Evolutionary conservation across 2,329 filamentous ascomycete genomes (phyloP).

Genomic region (Lomentospora prolificans): DNA sequence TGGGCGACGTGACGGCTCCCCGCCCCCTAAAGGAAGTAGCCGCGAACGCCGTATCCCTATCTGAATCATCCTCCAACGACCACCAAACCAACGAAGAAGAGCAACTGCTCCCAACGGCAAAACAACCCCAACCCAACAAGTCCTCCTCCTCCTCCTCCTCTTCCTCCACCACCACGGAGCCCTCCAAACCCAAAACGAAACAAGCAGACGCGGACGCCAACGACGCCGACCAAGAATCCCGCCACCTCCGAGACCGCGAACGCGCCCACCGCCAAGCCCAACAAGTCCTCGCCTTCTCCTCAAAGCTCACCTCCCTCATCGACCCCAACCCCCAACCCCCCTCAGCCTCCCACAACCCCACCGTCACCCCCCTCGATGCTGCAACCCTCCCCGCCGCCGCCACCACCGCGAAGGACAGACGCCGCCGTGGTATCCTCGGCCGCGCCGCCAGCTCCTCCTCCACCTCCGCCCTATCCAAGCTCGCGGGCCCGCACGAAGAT

Average conservation of each 20-base stretch:
- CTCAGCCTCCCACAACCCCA: constrained; percentile 10
- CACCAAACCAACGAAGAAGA: constrained; percentile 14
- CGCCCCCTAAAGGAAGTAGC: constrained; percentile 8
- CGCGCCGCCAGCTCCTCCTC: constrained; percentile 48
- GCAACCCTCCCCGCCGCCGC: constrained; percentile 11
- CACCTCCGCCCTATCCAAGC: constrained; percentile 2
- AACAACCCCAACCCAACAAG: too few relatives aligned
- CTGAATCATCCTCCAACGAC: constrained; percentile 7
- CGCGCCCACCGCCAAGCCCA: not conserved
- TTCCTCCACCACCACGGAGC: constrained; percentile 11
- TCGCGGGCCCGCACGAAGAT: too few relatives aligned
- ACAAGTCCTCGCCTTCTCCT: constrained; percentile 23
- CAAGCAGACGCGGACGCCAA: constrained; percentile 17
- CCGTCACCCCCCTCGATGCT: constrained; percentile 1
- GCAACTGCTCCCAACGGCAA: constrained; percentile 2
- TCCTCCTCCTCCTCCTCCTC: too few relatives aligned
- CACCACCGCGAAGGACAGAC: constrained; percentile 16
- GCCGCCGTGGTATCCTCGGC: constrained; percentile 43
- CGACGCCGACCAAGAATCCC: constrained; percentile 25
- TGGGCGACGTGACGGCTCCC: constrained; percentile 23
- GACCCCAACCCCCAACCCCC: constrained; percentile 18
- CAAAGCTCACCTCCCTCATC: constrained; percentile 33
- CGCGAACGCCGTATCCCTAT: constrained; percentile 9
- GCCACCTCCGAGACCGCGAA: not conserved
- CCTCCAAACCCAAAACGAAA: constrained; percentile 10